Base-by-base conservation (phyloP, 1,139 yeast genomes). In the Pneumocystis sp. region DNA sequence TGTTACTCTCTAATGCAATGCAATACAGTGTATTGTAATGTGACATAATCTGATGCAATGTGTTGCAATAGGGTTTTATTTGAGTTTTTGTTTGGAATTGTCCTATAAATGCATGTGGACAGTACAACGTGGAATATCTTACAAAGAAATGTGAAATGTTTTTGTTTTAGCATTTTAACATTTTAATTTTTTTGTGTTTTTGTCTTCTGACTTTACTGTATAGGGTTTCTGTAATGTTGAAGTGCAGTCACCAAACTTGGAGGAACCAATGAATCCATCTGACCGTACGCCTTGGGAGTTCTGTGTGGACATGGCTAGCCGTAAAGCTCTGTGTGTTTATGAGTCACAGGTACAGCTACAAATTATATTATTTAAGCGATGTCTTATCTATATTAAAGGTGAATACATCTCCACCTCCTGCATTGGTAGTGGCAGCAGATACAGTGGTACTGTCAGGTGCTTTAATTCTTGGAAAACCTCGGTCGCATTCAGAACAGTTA, bases 381-480 rank as follows among this genome's bases (percentile, higher is more conserved):
- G 15, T 44, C 21, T 17, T 35, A 37, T 6, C 19, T 34, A 65
- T 63, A 59, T 44, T 21, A 69, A 66, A 25, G 60, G 63, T 12
- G 17, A 69, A 67, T 17, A 67, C 64, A 37, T 78, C 77, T 66
- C 70, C 70, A 15, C 76, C 76, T 21, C 80, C 80, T 17, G 72
- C 72, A 1, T 72, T 88, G 1, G 76, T 85, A 3, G 71, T 88
- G 4, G 84, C 95, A 0, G 93, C 96, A n/a, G 97, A 95, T 72
- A 89, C 97, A 0, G 81, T 93, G 10, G 83, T 91, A n/a, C 83
- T 84, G 34, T 78, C 83, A 63, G 79, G 81, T 61, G 84, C 83
- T 3, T 72, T 74, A 39, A 83, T 91, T 12, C 81, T 84, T 69
- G 97, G 91, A 73, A 93, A 93, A 74, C 98, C 98, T 0, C 73